phyloP scores from a whole-genome alignment of 108 stramenopile species.

The Schizochytrium sp. region DNA sequence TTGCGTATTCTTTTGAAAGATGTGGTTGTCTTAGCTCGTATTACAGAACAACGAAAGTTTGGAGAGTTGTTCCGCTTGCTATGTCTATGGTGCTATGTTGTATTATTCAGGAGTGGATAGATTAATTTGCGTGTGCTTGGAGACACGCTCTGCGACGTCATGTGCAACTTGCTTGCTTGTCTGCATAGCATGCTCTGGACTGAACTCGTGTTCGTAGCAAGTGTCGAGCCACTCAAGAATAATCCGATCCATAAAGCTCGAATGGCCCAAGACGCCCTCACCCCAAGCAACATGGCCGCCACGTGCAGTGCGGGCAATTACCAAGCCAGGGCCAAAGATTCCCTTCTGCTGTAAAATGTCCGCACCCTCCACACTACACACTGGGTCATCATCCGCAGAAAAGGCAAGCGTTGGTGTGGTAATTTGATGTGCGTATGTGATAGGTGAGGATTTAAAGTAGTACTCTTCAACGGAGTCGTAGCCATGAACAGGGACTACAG shows the following conservation, averaged over 20 bases:
- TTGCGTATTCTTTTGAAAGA: too few species aligned
- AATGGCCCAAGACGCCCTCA: constrained; percentile 25
- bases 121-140: neutral
- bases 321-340: constrained; percentile 50
- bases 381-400: constrained; percentile 61
- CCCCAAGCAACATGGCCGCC: constrained; percentile 49
- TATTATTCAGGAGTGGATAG: too few species aligned
- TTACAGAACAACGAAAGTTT: too few species aligned
- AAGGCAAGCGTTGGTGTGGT: constrained; percentile 22
- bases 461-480: constrained; percentile 51
- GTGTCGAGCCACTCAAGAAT: constrained; percentile 55
- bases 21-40: too few species aligned
- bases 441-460: constrained; percentile 54
- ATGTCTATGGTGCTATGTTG: too few species aligned
- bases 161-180: neutral
- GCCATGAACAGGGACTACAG: neutral
- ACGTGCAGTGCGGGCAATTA: constrained; percentile 21
- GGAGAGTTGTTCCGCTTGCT: too few species aligned
- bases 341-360: neutral
- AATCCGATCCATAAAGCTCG: constrained; percentile 51
- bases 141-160: constrained; percentile 15
- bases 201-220: constrained; percentile 35
- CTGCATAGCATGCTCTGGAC: neutral
- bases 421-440: constrained; percentile 4
- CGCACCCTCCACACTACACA: constrained; percentile 58